phyloP scores from a whole-genome alignment of 805 yeast genomes.

The Starmerella sp. region DNA sequence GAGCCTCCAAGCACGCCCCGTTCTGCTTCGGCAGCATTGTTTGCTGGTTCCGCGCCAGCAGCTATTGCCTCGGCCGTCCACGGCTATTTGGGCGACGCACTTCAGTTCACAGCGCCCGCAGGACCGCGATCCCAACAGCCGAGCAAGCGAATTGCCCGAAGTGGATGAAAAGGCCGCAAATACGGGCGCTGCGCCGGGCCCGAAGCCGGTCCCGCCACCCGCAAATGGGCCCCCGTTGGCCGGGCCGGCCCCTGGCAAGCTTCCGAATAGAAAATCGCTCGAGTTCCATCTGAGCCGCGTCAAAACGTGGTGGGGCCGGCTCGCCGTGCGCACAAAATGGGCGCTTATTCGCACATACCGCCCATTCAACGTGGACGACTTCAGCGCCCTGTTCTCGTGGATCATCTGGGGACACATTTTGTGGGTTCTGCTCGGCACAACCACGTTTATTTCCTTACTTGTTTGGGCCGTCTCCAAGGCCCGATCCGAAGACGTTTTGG shows the following conservation, averaged over 20 bases:
- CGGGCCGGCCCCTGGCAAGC: background rate
- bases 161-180: too few species aligned
- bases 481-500: slow-evolving; percentile 80
- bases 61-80: background rate
- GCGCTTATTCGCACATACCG: slow-evolving; percentile 58
- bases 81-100: background rate
- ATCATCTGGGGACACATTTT: slow-evolving; percentile 75
- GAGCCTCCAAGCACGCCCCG: background rate
- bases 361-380: slow-evolving; percentile 87
- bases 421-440: slow-evolving; percentile 73
- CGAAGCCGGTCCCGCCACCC: background rate
- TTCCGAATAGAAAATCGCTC: slow-evolving; percentile 20
- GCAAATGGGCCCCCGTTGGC: background rate
- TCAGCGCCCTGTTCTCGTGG: slow-evolving; percentile 87
- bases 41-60: background rate
- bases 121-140: background rate
- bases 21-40: background rate
- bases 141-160: too few species aligned
- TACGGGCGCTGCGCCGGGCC: background rate
- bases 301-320: slow-evolving; percentile 32
- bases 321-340: slow-evolving; percentile 55
- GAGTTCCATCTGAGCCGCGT: slow-evolving; percentile 38
- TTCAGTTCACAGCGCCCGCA: background rate
- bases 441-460: slow-evolving; percentile 77
- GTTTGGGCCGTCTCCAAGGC: slow-evolving; percentile 71